Base-by-base conservation (phyloP, 441 rosid species). In the Bocquillonia castaneifolia region DNA sequence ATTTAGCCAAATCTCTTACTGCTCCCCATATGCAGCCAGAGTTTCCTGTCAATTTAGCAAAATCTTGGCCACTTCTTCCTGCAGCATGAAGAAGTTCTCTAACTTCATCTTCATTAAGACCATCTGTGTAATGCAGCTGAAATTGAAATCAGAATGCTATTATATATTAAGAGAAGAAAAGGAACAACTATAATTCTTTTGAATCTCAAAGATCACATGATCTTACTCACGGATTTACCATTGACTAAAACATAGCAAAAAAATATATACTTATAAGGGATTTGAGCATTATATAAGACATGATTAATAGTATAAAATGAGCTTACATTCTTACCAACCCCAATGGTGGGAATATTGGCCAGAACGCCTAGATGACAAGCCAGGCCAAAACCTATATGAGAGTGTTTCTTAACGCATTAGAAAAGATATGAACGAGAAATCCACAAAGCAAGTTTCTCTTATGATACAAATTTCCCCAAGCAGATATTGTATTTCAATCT, bases 81-180 rank as follows among this genome's bases (percentile, higher is more conserved):
- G 79, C 79, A 65, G 71, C 82, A 77, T 78, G 84, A 63, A 87
- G 81, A 59, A 80, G 86, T 63, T 71, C 76, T 74, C 78, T 80
- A 52, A 92, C 86, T 66, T 81, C 82, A 70, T 82, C 76, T 73
- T 79, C 81, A 67, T 84, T 83, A 55, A 93, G 85, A 61, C 96
- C 99, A 81, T 93, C 97, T 74, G 89, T 88, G 66, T 88, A 83
- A 79, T 91, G 96, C 79, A 93, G 80, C 98, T 93, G 80, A 70
- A 59, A 61, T 61, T 44, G 50, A 71, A 57, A 66, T 8, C 2
- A 25, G 29, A 62, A 42, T 36, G 10, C 10, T 36, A 4, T 36
- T 4, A 10, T 5, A 20, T 10, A 4, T 20, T 5, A 34, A n/a
- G 13, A n/a, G 4, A n/a, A n/a, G n/a, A n/a, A n/a, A n/a, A n/a